Percentiles rank a stretch among this genome's conserved stretches.
Evolutionary conservation across 1,284 basidiomycete genomes (phyloP).

Genomic region (Fomes fomentarius): DNA sequence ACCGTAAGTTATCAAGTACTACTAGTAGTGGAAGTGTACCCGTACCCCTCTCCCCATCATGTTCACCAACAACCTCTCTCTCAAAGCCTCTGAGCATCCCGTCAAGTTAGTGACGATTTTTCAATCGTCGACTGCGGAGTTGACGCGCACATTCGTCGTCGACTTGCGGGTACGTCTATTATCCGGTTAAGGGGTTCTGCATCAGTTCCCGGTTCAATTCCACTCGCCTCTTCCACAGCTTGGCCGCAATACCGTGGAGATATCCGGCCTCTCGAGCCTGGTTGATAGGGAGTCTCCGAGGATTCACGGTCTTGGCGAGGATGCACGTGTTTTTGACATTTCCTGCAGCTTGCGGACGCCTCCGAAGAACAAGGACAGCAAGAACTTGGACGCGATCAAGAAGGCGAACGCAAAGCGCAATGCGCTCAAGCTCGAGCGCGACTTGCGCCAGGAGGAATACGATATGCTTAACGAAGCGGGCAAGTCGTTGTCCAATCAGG

Average conservation of each 20-base stretch:
- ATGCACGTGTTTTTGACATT: constrained; percentile 52
- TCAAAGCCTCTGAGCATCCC: constrained; percentile 32
- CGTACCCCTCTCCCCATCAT: too few relatives aligned
- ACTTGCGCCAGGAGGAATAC: constrained; percentile 41
- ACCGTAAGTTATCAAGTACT: too few relatives aligned
- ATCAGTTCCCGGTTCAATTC: not conserved
- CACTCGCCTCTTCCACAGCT: constrained; percentile 35
- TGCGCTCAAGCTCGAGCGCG: constrained; percentile 41
- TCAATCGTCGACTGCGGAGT: constrained; percentile 39
- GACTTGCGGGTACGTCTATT: constrained; percentile 34
- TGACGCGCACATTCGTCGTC: constrained; percentile 36
- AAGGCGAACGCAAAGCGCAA: constrained; percentile 39
- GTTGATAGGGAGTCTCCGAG: constrained; percentile 53
- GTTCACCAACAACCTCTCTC: not conserved
- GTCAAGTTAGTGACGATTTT: constrained; percentile 42
- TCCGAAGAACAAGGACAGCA: constrained; percentile 19
- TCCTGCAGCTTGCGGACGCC: constrained; percentile 40
- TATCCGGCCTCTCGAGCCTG: constrained; percentile 46
- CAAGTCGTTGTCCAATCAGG: constrained; percentile 37
- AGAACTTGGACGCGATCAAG: constrained; percentile 33
- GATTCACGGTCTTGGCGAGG: constrained; percentile 45
- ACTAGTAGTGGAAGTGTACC: too few relatives aligned
- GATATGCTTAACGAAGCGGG: constrained; percentile 45
- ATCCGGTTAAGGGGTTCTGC: too few relatives aligned
- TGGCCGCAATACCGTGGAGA: constrained; percentile 52